phyloP scores from a whole-genome alignment of 352 stramenopile genomes.

The Pythium folliculosum region DNA sequence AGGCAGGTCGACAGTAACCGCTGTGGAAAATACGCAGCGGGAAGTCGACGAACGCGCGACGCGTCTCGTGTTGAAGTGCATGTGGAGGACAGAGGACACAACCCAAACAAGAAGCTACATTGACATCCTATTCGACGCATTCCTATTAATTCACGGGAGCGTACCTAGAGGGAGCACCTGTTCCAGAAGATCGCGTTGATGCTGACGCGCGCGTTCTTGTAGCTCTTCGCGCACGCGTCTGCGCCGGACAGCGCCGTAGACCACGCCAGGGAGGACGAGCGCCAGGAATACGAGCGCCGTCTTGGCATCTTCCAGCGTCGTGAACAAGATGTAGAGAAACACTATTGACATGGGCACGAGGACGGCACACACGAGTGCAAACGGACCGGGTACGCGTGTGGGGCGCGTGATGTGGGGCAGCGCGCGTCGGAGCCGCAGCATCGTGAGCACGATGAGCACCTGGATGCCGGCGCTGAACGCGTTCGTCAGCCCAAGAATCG shows the following conservation, averaged over 20 bases:
- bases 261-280: constrained; percentile 5
- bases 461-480: constrained; percentile 77
- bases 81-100: no score
- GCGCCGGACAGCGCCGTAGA: constrained; percentile 2
- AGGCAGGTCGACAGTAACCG: no score
- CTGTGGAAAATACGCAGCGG: no score
- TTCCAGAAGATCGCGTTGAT: neutral
- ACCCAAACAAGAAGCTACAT: no score
- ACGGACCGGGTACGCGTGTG: constrained; percentile 24
- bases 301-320: constrained; percentile 7
- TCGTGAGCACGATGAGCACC: constrained; percentile 78
- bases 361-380: constrained; percentile 2
- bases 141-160: neutral
- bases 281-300: constrained; percentile 7
- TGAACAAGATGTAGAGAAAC: constrained; percentile 24
- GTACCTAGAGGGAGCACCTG: neutral
- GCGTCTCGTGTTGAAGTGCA: neutral
- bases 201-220: neutral
- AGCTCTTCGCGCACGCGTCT: constrained; percentile 4
- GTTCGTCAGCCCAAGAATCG: constrained; percentile 74
- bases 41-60: neutral
- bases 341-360: constrained; percentile 6
- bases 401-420: constrained; percentile 43
- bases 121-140: no score
- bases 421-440: constrained; percentile 72